phyloP scores from a whole-genome alignment of 257 asterid genomes.

The Nemophila menziesii region DNA sequence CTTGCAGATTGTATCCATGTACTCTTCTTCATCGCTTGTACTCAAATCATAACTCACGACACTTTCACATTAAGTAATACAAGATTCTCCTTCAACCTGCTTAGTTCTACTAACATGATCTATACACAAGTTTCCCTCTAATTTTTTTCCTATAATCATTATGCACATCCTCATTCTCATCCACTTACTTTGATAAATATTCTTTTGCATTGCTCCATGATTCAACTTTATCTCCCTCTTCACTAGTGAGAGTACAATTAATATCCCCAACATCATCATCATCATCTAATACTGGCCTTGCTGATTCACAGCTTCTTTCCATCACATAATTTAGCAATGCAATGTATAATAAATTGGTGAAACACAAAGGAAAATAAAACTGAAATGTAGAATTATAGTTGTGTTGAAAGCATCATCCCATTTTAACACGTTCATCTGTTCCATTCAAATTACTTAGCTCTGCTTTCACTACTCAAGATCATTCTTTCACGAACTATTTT shows the following conservation, averaged over 20 bases:
- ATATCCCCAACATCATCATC: conserved; percentile 29
- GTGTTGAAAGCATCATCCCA: too few relatives aligned
- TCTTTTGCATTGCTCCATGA: conserved; percentile 67
- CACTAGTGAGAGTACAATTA: conserved; percentile 25
- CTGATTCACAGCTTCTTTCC: conserved; percentile 68
- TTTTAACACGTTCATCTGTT: too few relatives aligned
- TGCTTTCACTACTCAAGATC: too few relatives aligned
- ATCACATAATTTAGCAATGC: too few relatives aligned
- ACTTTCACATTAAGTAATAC: conserved; percentile 30
- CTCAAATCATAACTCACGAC: conserved; percentile 44
- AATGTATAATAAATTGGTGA: too few relatives aligned
- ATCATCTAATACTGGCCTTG: conserved; percentile 35
- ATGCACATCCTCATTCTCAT: conserved; percentile 61
- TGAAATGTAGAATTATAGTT: too few relatives aligned
- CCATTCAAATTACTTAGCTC: too few relatives aligned
- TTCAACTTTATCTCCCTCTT: conserved; percentile 50
- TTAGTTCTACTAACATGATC: too few relatives aligned
- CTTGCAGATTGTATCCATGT: too few relatives aligned
- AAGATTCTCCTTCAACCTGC: conserved; percentile 44
- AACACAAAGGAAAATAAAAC: too few relatives aligned
- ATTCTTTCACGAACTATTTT: too few relatives aligned
- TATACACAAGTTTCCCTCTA: conserved; percentile 60
- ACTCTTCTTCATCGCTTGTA: conserved; percentile 60
- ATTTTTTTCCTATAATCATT: conserved; percentile 63
- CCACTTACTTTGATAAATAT: conserved; percentile 52